Evolutionary conservation across 1,139 yeast species (phyloP).

Genomic region (Protomyces inundatus): DNA sequence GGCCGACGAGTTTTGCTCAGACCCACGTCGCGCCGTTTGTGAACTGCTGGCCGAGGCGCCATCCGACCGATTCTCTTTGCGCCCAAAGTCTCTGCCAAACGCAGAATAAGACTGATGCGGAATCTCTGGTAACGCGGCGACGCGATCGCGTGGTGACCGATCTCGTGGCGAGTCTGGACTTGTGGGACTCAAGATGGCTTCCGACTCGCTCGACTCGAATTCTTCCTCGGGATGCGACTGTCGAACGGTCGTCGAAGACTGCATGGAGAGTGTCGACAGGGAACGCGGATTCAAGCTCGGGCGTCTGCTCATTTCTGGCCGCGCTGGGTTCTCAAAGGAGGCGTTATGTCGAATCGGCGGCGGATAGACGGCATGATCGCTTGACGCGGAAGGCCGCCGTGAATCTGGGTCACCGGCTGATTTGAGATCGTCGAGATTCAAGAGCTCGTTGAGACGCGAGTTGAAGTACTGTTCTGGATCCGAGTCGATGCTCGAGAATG

Average conservation of each 20-base stretch:
- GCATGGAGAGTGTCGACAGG: background rate
- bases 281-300: background rate
- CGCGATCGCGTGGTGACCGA: background rate
- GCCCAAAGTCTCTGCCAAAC: background rate
- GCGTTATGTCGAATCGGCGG: background rate
- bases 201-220: background rate
- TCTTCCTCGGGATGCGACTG: background rate
- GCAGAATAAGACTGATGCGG: background rate
- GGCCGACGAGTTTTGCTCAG: background rate
- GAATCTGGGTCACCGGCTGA: background rate
- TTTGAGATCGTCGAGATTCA: background rate
- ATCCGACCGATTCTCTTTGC: background rate
- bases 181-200: background rate
- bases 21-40: background rate
- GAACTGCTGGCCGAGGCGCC: background rate
- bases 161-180: background rate
- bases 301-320: background rate
- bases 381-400: background rate
- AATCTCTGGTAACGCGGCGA: background rate
- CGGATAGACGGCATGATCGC: slow-evolving; percentile 4
- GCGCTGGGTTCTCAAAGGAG: slow-evolving; percentile 14
- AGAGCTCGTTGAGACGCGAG: background rate
- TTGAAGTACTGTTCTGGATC: background rate
- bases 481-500: background rate
- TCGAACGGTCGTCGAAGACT: background rate